These are phyloP conservation scores for Eleusine coracana DNA, from an alignment of 176 grass and related monocot species.

Conservation along the genomic window DNA sequence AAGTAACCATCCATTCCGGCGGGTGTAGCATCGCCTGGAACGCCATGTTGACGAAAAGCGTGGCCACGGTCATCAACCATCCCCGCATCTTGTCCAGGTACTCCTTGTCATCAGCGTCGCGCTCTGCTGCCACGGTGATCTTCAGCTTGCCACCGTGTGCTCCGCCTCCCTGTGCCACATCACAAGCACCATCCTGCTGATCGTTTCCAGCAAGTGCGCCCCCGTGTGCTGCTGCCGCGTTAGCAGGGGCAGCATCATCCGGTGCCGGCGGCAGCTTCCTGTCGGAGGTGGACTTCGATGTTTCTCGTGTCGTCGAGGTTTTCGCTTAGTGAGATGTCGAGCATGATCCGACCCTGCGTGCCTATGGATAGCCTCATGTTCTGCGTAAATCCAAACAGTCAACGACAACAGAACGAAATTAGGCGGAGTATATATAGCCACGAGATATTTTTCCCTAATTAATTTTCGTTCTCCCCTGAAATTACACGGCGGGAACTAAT, in stretches of 20 bases:
- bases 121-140: not conserved
- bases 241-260: no score
- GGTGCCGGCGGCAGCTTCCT: not conserved
- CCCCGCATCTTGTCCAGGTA: constrained; percentile 2
- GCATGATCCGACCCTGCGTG: not conserved
- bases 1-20: not conserved
- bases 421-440: no score
- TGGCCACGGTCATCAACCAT: not conserved
- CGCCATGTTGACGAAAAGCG: not conserved
- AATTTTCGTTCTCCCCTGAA: no score
- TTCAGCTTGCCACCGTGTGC: not conserved
- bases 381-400: not conserved
- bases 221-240: no score
- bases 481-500: no score
- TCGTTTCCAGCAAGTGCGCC: no score
- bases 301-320: not conserved
- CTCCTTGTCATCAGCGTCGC: not conserved
- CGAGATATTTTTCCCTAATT: no score
- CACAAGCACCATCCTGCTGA: no score
- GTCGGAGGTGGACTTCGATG: not conserved
- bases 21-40: not conserved
- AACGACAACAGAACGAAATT: no score
- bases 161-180: no score
- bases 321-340: not conserved
- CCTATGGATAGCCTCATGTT: not conserved